Percentiles rank a stretch among this genome's conserved stretches.
Conservation (phyloP, 805 yeast genomes). For the Candida dendrica region DNA sequence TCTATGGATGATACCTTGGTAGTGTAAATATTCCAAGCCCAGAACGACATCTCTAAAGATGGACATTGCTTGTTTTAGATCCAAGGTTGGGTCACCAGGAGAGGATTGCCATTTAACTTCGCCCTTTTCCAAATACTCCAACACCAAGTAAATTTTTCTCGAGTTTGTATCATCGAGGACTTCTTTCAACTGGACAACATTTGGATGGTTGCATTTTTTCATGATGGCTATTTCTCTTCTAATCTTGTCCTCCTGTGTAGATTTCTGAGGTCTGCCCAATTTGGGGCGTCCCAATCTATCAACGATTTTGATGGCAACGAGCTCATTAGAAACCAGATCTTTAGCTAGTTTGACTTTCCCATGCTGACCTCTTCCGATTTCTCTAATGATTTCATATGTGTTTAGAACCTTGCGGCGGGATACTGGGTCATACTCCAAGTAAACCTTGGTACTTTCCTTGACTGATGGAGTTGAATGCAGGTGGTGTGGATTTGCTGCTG, state of each 20-base stretch:
- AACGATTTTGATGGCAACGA: constrained; percentile 91
- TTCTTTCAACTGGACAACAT: constrained; percentile 80
- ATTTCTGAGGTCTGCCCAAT: constrained; percentile 39
- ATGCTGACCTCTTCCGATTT: constrained; percentile 94
- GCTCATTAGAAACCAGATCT: constrained; percentile 52
- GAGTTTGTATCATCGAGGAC: constrained; percentile 83
- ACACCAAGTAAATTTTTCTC: constrained; percentile 79
- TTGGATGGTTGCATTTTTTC: constrained; percentile 87
- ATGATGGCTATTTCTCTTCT: constrained; percentile 87
- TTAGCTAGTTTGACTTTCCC: constrained; percentile 94
- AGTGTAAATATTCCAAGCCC: constrained; percentile 86
- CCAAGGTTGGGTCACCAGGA: constrained; percentile 57
- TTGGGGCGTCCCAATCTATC: constrained; percentile 61
- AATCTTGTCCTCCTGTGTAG: constrained; percentile 61
- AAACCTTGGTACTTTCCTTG: constrained; percentile 76
- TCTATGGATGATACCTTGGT: constrained; percentile 87
- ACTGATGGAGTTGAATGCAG: constrained; percentile 35
- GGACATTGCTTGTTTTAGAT: constrained; percentile 58
- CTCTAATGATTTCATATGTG: constrained; percentile 80
- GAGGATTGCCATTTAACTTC: constrained; percentile 77
- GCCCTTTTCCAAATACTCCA: constrained; percentile 86
- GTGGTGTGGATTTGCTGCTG: constrained; percentile 17
- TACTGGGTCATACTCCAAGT: constrained; percentile 83
- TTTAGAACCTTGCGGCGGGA: constrained; percentile 75
- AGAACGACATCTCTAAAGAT: constrained; percentile 77